These are phyloP conservation scores for Silybum marianum DNA, from an alignment of 129 eudicot genomes.

Conservation along the genomic window DNA sequence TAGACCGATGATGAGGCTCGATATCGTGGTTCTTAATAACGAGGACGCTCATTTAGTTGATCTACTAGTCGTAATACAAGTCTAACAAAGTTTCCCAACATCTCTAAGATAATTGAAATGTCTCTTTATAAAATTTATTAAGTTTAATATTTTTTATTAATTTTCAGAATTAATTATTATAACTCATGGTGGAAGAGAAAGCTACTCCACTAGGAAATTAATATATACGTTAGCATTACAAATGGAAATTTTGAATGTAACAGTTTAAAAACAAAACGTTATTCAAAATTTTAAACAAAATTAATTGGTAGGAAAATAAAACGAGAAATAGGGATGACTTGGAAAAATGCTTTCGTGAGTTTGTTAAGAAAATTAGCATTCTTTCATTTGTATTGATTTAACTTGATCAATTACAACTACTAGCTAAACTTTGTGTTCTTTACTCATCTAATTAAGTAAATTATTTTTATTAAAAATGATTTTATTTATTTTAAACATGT, in stretches of 20 bases:
- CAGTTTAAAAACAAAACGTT: neutral
- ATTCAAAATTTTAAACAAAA: conserved; percentile 8
- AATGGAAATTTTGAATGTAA: neutral
- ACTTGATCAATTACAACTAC: neutral
- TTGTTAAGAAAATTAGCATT: conserved; percentile 17
- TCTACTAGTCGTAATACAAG: no score
- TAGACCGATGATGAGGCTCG: conserved; percentile 92
- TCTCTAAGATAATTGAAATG: no score
- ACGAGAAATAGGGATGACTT: neutral
- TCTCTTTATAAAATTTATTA: no score
- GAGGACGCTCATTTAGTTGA: conserved; percentile 40
- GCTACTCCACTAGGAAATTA: neutral
- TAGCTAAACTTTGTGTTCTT: conserved; percentile 2
- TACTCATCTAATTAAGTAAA: neutral
- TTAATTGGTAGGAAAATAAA: conserved; percentile 23
- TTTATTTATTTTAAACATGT: no score
- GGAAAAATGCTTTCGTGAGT: conserved; percentile 25
- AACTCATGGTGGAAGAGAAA: neutral
- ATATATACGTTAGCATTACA: neutral
- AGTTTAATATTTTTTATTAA: neutral
- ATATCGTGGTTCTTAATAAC: conserved; percentile 77
- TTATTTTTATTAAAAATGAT: no score
- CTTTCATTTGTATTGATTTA: neutral
- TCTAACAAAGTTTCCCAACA: no score
- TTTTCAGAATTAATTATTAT: neutral